Percentiles rank a stretch among this genome's conserved stretches.
Conservation (phyloP, 2,329 filamentous ascomycete species). For the Drechslerella stenobrocha region DNA sequence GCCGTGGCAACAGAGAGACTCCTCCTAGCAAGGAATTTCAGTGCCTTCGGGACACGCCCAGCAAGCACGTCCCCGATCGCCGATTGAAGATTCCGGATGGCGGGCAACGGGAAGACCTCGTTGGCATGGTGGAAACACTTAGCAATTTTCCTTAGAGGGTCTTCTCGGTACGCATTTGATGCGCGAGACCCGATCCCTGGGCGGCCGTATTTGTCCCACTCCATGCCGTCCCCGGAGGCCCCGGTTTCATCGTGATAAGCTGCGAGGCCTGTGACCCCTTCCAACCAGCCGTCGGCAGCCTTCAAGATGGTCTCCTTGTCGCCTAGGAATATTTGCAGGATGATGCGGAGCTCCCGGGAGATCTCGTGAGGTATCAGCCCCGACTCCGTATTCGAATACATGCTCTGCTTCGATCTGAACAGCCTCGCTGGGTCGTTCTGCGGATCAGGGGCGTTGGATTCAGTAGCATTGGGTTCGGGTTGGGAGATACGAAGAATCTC, state of each 20-base stretch:
- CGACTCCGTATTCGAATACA: conserved; percentile 1
- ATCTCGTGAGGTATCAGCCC: conserved; percentile 40
- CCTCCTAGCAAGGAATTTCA: conserved; percentile 34
- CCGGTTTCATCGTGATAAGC: conserved; percentile 44
- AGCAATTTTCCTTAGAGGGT: conserved; percentile 29
- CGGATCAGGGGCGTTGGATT: conserved; percentile 3
- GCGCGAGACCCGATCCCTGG: conserved; percentile 15
- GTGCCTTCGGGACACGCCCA: conserved; percentile 25
- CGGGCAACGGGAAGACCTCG: conserved; percentile 30
- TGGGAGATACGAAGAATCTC: conserved; percentile 43
- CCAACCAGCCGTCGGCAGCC: conserved; percentile 30
- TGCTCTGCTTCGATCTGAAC: conserved; percentile 23
- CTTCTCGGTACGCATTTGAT: conserved; percentile 36
- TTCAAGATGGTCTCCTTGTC: conserved; percentile 43
- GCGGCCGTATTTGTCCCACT: conserved; percentile 30
- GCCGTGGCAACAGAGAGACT: conserved; percentile 39
- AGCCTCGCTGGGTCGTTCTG: conserved; percentile 13
- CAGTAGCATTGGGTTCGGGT: conserved; percentile 14
- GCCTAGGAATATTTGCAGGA: conserved; percentile 40
- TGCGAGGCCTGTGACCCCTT: conserved; percentile 30
- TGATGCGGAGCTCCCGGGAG: conserved; percentile 24
- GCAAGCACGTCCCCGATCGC: conserved; percentile 30
- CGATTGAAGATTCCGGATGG: conserved; percentile 34
- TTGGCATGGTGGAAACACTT: conserved; percentile 31
- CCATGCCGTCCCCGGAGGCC: conserved; percentile 42